These are phyloP conservation scores for Teunomyces barrocoloradensis DNA, from an alignment of 805 yeast genomes.

Conservation along the genomic window DNA sequence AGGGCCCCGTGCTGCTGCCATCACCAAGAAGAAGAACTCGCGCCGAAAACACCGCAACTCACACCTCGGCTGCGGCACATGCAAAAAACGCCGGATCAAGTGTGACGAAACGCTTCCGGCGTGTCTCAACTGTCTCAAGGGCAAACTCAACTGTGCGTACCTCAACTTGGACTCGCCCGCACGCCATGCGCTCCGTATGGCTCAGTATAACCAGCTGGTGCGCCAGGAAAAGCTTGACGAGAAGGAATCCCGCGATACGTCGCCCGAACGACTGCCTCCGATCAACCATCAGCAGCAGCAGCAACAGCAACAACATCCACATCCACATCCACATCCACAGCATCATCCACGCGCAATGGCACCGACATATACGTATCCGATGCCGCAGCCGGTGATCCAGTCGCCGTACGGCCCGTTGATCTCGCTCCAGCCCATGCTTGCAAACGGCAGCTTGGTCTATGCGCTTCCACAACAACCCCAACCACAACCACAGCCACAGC, in stretches of 20 bases:
- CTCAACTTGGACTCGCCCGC: conserved; percentile 47
- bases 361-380: not conserved
- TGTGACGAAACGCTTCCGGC: conserved; percentile 64
- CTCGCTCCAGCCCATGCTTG: conserved; percentile 12
- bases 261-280: conserved; percentile 4
- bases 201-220: conserved; percentile 43
- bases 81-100: conserved; percentile 60
- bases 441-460: conserved; percentile 12
- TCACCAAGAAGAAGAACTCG: conserved; percentile 37
- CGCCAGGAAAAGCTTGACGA: conserved; percentile 21
- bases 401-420: conserved; percentile 9
- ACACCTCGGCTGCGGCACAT: conserved; percentile 71
- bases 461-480: conserved; percentile 7
- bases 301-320: not conserved
- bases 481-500: not conserved
- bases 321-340: not conserved
- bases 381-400: conserved; percentile 5
- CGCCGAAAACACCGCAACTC: conserved; percentile 66
- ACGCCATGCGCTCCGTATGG: conserved; percentile 47
- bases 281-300: not conserved
- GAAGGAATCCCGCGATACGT: conserved; percentile 7
- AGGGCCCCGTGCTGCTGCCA: conserved; percentile 2
- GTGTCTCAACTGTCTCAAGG: conserved; percentile 54
- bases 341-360: not conserved
- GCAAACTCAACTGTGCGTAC: conserved; percentile 50